Percentiles rank a stretch among this genome's conserved stretches.
Conservation (phyloP, 2,329 filamentous ascomycete genomes). For the Trichoderma sp. region DNA sequence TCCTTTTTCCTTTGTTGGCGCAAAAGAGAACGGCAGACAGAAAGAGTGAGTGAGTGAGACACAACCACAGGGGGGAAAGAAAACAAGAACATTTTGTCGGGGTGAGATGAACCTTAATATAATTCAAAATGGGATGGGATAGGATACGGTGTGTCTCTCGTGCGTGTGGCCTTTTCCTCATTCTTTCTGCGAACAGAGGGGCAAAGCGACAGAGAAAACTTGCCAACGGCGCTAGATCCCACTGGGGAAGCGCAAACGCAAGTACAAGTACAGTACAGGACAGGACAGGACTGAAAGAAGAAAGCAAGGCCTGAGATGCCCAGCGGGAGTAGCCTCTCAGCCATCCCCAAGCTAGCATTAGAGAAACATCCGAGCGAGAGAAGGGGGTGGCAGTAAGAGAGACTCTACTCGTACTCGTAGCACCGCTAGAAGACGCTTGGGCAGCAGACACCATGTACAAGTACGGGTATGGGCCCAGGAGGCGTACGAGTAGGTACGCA, state of each 20-base stretch:
- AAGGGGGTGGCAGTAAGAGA: constrained; percentile 15
- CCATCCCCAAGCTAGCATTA: constrained; percentile 12
- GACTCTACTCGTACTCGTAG: background rate
- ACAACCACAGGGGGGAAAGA: background rate
- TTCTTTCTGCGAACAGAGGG: constrained; percentile 8
- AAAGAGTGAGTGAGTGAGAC: background rate
- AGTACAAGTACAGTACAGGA: background rate
- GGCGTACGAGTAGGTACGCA: background rate
- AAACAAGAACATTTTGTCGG: background rate
- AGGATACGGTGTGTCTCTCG: constrained; percentile 2
- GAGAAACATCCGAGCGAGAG: constrained; percentile 6
- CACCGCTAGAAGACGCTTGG: constrained; percentile 13
- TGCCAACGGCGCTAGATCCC: constrained; percentile 19
- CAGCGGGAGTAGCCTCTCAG: constrained; percentile 16
- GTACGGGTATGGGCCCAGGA: background rate
- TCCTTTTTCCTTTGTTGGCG: background rate
- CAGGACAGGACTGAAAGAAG: background rate
- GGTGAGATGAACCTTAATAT: constrained; percentile 24
- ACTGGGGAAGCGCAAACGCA: constrained; percentile 19
- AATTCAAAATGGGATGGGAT: constrained; percentile 19
- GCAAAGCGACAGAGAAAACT: background rate
- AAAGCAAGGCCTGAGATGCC: background rate
- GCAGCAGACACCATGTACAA: constrained; percentile 18
- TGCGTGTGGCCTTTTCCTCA: constrained; percentile 1
- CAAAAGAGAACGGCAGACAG: background rate